phyloP scores from a whole-genome alignment of 2,329 filamentous ascomycete species.

The Diaporthe australafricana region DNA sequence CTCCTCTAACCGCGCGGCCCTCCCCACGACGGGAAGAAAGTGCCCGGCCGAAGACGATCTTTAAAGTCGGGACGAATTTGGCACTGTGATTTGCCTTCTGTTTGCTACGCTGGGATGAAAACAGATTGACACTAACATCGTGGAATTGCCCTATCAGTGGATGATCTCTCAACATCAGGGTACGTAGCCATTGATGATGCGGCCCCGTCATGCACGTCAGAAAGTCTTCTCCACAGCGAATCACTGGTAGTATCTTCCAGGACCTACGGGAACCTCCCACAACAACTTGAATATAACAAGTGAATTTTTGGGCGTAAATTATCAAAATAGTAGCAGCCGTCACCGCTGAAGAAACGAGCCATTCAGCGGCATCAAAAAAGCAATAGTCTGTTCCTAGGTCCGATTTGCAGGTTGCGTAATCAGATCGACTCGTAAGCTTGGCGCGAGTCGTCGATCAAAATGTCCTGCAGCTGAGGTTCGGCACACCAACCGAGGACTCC shows the following conservation, averaged over 20 bases:
- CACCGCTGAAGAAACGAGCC: no score
- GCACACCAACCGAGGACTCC: neutral
- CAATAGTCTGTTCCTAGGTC: neutral
- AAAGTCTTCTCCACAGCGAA: no score
- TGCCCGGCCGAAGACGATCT: neutral
- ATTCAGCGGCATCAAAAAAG: neutral
- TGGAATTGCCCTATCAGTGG: no score
- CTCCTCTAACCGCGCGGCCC: neutral
- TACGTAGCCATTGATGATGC: no score
- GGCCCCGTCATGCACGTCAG: no score
- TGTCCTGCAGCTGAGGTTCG: neutral
- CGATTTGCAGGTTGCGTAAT: constrained; percentile 13
- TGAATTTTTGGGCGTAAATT: no score
- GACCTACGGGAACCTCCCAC: no score
- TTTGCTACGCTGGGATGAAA: no score
- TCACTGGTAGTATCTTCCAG: no score
- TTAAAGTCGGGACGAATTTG: neutral
- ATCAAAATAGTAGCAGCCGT: neutral
- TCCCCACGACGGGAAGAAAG: neutral
- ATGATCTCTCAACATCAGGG: neutral
- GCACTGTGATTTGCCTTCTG: neutral
- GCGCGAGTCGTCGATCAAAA: neutral
- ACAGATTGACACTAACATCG: neutral
- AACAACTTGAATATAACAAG: no score
- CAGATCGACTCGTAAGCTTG: neutral